phyloP scores from a whole-genome alignment of 1,284 basidiomycete genomes.

The Apiotrichum gamsii region DNA sequence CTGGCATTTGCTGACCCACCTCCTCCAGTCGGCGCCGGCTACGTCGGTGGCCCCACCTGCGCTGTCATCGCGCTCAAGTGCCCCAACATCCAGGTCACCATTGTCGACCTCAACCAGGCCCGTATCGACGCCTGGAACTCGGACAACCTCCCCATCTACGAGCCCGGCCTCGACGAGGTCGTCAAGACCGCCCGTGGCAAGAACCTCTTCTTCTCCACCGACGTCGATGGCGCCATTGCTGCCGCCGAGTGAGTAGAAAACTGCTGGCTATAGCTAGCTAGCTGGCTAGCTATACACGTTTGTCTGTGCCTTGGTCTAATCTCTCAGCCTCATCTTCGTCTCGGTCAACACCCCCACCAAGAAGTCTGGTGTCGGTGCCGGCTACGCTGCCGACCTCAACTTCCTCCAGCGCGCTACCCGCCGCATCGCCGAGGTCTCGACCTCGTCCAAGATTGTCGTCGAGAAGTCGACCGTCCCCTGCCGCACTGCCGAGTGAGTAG shows the following conservation, averaged over 20 bases:
- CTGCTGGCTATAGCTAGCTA: no score
- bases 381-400: slow-evolving; percentile 95
- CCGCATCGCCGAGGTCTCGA: slow-evolving; percentile 86
- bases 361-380: slow-evolving; percentile 93
- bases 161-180: slow-evolving; percentile 93
- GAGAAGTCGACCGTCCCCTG: slow-evolving; percentile 99
- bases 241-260: slow-evolving; percentile 74
- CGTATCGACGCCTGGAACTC: slow-evolving; percentile 96
- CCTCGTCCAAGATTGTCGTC: slow-evolving; percentile 92
- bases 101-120: slow-evolving; percentile 92
- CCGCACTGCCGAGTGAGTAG: slow-evolving; percentile 77
- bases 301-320: not conserved
- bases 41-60: slow-evolving; percentile 92
- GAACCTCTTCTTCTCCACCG: slow-evolving; percentile 96
- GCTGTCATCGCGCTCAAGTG: slow-evolving; percentile 64
- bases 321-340: slow-evolving; percentile 53
- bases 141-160: slow-evolving; percentile 66
- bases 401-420: slow-evolving; percentile 95
- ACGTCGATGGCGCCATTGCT: slow-evolving; percentile 85
- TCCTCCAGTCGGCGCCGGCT: slow-evolving; percentile 79
- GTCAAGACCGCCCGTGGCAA: slow-evolving; percentile 80
- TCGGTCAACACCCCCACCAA: slow-evolving; percentile 91
- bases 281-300: no score
- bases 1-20: no score
- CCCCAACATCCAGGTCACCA: slow-evolving; percentile 89